Evolutionary conservation across 148 eudicot species (phyloP), one percentile per base, ranked within the genome.

Genomic region (Suaeda aralocaspica): DNA sequence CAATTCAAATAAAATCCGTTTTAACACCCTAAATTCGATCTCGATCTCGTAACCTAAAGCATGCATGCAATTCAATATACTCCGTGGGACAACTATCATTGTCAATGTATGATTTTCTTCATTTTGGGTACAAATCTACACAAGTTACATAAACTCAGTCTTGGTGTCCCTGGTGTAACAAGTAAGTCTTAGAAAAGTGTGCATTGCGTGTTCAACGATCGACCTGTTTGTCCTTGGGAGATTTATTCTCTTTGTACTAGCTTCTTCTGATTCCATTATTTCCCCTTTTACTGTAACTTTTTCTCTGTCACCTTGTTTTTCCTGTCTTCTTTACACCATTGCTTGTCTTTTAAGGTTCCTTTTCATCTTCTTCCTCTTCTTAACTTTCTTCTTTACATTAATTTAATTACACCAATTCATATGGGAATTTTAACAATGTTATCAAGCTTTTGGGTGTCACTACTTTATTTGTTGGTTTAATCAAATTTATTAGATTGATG

Each of bases 171-270:
- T 45, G 13, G 16, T 13, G 50, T 9, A 46, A 16, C 19, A 16
- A 49, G 21, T 34, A 4, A 4, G 15, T 64, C 45, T 34, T 73
- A 65, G 77, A 57, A 21, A 36, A n/a, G 2, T 66, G 71, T 66
- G 71, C 68, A 71, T 77, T 71, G 80, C 80, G 80, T 77, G 76
- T 77, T 18, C 67, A 50, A 66, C 59, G 14, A 50, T 59, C 59
- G 14, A 24, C 39, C 45, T 42, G 1, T 26, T 21, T 48, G 24
- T 46, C 42, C 44, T 53, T 68, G 3, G 22, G 11, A 16, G 15
- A 63, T 62, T 49, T 62, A 72, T 72, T 74, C 71, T 9, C 59
- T 51, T 44, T 18, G 16, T 31, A 8, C 39, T 30, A 19, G 30
- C 42, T 42, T 7, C 11, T 48, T 11, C 52, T 11, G 44, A 39